Evolutionary conservation across 441 rosid species (phyloP).

Genomic region (Adansonia madagascariensis): DNA sequence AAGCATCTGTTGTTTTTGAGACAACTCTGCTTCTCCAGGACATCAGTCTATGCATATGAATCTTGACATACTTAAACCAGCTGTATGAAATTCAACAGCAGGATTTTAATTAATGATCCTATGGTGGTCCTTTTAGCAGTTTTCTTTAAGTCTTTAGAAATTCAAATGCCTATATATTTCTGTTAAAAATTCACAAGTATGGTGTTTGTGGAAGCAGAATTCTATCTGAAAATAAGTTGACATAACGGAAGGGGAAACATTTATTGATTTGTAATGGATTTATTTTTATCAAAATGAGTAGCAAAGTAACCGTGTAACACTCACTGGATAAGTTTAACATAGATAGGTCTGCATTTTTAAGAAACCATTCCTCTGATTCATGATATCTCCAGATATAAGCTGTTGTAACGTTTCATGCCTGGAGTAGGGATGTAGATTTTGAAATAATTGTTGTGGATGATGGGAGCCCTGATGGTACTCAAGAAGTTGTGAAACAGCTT

Average conservation of each 20-base stretch:
- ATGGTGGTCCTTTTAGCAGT: neutral
- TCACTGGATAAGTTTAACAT: neutral
- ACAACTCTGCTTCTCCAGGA: neutral
- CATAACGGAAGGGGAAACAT: neutral
- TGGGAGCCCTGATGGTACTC: slow-evolving; percentile 98
- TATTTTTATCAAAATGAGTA: neutral
- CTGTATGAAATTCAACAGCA: neutral
- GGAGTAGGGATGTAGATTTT: slow-evolving; percentile 73
- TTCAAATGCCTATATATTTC: neutral
- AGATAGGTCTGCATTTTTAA: neutral
- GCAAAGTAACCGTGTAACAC: neutral
- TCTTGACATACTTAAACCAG: neutral
- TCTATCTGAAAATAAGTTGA: neutral
- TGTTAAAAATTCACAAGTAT: neutral
- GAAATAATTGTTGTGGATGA: slow-evolving; percentile 94
- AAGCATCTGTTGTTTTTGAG: neutral
- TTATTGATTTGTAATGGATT: neutral
- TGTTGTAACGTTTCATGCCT: slow-evolving; percentile 5
- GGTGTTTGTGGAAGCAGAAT: neutral
- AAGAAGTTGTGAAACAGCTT: slow-evolving; percentile 77
- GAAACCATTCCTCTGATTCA: neutral
- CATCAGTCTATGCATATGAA: neutral
- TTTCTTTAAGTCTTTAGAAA: neutral
- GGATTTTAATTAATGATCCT: neutral
- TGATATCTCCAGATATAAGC: neutral